Evolutionary conservation across 352 stramenopile species (phyloP).

Genomic region (Globisporangium parvum): DNA sequence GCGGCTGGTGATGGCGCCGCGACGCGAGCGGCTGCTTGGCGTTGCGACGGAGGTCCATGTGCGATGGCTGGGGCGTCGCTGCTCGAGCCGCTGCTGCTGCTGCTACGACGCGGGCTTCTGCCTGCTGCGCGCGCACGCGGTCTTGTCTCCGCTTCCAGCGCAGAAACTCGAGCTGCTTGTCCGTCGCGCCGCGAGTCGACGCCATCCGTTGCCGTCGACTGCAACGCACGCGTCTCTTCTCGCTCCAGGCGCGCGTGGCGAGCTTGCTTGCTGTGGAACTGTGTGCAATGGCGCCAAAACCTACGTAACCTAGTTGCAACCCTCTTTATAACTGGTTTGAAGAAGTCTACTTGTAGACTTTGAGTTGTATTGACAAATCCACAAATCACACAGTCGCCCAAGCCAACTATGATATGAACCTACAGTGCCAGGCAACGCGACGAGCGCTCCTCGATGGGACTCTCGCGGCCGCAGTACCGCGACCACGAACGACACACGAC

Average conservation of each 20-base stretch:
- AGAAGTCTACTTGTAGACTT: no score
- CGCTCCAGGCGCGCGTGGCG: no score
- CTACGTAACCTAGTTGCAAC: no score
- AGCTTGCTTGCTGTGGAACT: no score
- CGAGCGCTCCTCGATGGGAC: no score
- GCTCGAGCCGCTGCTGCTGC: background rate
- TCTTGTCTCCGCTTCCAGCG: conserved; percentile 19
- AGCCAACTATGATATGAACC: background rate
- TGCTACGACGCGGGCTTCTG: background rate
- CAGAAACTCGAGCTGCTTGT: conserved; percentile 17
- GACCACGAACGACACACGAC: background rate
- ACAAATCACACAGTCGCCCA: background rate
- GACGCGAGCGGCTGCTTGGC: background rate
- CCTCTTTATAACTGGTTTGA: no score
- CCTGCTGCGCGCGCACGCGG: conserved; percentile 5
- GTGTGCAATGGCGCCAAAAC: no score
- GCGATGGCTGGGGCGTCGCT: background rate
- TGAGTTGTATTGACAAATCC: no score
- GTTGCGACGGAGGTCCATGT: background rate
- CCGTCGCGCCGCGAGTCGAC: background rate
- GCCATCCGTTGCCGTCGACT: background rate
- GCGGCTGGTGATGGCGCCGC: background rate
- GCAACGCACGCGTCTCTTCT: background rate
- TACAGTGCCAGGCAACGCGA: background rate
- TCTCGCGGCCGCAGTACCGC: no score